Evolutionary conservation across 116 monocot genomes (phyloP).

Genomic region (Iris pallida): DNA sequence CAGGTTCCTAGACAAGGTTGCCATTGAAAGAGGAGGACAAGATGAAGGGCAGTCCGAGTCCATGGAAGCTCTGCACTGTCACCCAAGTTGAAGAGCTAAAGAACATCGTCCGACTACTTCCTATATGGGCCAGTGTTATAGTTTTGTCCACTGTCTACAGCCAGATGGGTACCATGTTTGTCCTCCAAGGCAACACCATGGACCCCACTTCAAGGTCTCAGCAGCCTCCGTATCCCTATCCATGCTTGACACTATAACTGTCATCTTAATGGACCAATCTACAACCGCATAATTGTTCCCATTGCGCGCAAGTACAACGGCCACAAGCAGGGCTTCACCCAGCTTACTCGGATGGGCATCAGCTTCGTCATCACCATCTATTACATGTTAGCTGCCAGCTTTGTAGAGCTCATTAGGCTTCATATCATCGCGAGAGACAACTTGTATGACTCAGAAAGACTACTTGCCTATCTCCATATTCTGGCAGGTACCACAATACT

Average conservation of each 20-base stretch:
- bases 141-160: slow-evolving; percentile 62
- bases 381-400: slow-evolving; percentile 54
- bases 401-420: slow-evolving; percentile 53
- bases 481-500: slow-evolving; percentile 82
- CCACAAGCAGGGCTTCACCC: slow-evolving; percentile 55
- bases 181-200: slow-evolving; percentile 67
- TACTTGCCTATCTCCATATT: slow-evolving; percentile 68
- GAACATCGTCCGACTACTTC: slow-evolving; percentile 51
- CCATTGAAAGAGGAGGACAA: slow-evolving; percentile 35
- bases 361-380: slow-evolving; percentile 68
- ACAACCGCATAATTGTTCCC: slow-evolving; percentile 59
- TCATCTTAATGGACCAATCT: slow-evolving; percentile 68
- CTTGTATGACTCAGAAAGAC: slow-evolving; percentile 36
- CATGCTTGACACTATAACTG: slow-evolving; percentile 58
- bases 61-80: slow-evolving; percentile 66
- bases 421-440: slow-evolving; percentile 27
- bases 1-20: slow-evolving; percentile 50
- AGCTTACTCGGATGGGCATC: slow-evolving; percentile 73
- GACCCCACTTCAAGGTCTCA: slow-evolving; percentile 58
- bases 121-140: slow-evolving; percentile 70
- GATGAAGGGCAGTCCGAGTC: slow-evolving; percentile 2
- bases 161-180: slow-evolving; percentile 79
- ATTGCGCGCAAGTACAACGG: slow-evolving; percentile 47
- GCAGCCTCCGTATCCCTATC: slow-evolving; percentile 49
- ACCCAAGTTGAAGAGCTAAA: slow-evolving; percentile 86